Evolutionary conservation across 495 filamentous ascomycete species (phyloP).

Genomic region (Aspergillus ellipticus): DNA sequence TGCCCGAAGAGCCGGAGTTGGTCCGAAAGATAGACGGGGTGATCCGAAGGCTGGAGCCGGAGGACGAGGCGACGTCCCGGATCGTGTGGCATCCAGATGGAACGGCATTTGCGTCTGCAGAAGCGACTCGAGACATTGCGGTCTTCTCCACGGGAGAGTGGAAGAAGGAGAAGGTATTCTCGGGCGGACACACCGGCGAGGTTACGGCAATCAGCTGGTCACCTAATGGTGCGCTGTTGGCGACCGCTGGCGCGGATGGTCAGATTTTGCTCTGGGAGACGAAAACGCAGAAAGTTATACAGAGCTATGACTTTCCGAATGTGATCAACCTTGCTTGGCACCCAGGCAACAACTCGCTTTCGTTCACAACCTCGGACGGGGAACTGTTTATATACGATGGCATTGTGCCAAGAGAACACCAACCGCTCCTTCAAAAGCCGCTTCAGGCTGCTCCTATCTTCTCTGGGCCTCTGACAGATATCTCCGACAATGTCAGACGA

Average conservation of each 20-base stretch:
- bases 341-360: constrained; percentile 78
- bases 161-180: constrained; percentile 75
- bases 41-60: constrained; percentile 72
- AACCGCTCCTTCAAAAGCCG: constrained; percentile 54
- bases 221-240: constrained; percentile 85
- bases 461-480: constrained; percentile 71
- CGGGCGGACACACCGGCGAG: constrained; percentile 75
- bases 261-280: constrained; percentile 86
- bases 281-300: constrained; percentile 69
- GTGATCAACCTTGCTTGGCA: constrained; percentile 90
- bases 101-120: constrained; percentile 81
- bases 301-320: constrained; percentile 68
- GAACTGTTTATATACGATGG: constrained; percentile 84
- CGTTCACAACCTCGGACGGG: constrained; percentile 86
- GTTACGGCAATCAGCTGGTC: constrained; percentile 90
- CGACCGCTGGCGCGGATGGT: constrained; percentile 76
- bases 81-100: constrained; percentile 94
- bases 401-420: constrained; percentile 67
- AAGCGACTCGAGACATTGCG: constrained; percentile 78
- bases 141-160: constrained; percentile 83
- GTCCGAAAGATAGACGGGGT: constrained; percentile 80
- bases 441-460: constrained; percentile 81
- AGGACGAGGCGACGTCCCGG: constrained; percentile 71
- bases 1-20: constrained; percentile 74
- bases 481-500: constrained; percentile 59